These are phyloP conservation scores for Sporopachydermia lactativora DNA, from an alignment of 805 yeast genomes.

Conservation along the genomic window DNA sequence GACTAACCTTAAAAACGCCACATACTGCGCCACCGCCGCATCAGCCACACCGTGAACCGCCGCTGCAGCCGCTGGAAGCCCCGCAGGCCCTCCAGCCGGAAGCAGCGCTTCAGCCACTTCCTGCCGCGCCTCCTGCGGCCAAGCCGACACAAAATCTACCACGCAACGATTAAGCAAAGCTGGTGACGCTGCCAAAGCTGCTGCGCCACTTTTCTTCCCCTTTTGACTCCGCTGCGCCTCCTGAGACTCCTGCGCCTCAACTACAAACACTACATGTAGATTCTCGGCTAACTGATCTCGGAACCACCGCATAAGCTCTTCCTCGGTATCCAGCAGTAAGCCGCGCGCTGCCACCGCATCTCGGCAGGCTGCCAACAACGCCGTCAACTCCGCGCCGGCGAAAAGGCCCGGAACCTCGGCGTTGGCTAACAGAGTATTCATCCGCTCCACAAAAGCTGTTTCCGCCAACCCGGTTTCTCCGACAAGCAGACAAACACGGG, in stretches of 20 bases:
- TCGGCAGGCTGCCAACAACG: conserved; percentile 38
- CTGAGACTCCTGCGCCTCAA: conserved; percentile 34
- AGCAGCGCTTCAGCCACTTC: conserved; percentile 35
- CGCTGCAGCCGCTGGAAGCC: conserved; percentile 18
- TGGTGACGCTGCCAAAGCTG: conserved; percentile 58
- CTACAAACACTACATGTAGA: conserved; percentile 72
- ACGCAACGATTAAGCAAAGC: conserved; percentile 87
- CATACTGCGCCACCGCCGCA: conserved; percentile 38
- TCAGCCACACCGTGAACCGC: not conserved
- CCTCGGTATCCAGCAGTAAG: conserved; percentile 44
- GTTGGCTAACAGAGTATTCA: conserved; percentile 88
- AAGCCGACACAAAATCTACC: conserved; percentile 76
- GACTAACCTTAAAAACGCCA: conserved; percentile 34
- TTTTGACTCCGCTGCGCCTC: conserved; percentile 6
- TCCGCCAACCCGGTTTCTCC: conserved; percentile 73
- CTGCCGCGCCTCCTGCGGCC: conserved; percentile 39
- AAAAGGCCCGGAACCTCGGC: conserved; percentile 87
- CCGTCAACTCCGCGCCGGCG: conserved; percentile 50
- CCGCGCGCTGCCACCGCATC: conserved; percentile 50
- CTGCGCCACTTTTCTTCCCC: conserved; percentile 7
- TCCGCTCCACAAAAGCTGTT: conserved; percentile 71
- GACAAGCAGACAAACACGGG: conserved; percentile 53
- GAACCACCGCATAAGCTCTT: conserved; percentile 69
- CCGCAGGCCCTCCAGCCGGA: conserved; percentile 17
- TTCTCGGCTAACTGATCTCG: conserved; percentile 49